Base-by-base conservation (phyloP, 371 early-diverging fungal genomes). In the Mortierella sp. region DNA sequence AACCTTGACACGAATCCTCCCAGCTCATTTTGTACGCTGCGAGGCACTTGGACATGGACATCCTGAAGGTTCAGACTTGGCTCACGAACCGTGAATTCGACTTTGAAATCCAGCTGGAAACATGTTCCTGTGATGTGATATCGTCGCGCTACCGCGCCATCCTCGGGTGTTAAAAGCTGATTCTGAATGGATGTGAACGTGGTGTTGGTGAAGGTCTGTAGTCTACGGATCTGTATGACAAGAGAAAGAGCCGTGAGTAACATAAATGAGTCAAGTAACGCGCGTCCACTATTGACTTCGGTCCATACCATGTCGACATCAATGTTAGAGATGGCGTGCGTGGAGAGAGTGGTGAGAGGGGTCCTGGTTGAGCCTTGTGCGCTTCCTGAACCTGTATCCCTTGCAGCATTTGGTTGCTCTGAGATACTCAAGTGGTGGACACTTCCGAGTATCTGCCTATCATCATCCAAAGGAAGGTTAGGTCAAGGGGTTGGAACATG, bases 151-250 rank as follows among this genome's bases (percentile, higher is more conserved):
- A 28, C 44, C 40, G 19, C 19, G 1, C 59, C 63, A 12, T 25
- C 4, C n/a, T 73, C 58, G 16, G 60, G 37, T 21, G 56, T 48
- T 14, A 63, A 58, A 3, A 48, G 22, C 2, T 49, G 45, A 29
- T 67, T 62, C 13, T 67, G 51, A 7, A 73, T 73, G 0, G 74
- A 63, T 0, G 67, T 67, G 63, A 67, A 73, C 13, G 44, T 31
- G 22, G 67, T 63, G 24, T 73, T 67, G 16, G 74, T 67, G 25
- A 73, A 67, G n/a, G 34, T 55, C 21, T 67, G 74, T 2, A 67
- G 57, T n/a, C 47, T 55, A n/a, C 56, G 58, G 17, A 63, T 52
- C 74, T 73, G 51, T 40, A 13, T 13, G 22, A 28, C 7, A 39
- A 37, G 12, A 47, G 28, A 9, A 13, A 34, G 41, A 0, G 12